A percentile compares a stretch with the other conserved stretches of the same genome.
phyloP scores from a whole-genome alignment of 139 green algal species.

The Coelastrella sp. region DNA sequence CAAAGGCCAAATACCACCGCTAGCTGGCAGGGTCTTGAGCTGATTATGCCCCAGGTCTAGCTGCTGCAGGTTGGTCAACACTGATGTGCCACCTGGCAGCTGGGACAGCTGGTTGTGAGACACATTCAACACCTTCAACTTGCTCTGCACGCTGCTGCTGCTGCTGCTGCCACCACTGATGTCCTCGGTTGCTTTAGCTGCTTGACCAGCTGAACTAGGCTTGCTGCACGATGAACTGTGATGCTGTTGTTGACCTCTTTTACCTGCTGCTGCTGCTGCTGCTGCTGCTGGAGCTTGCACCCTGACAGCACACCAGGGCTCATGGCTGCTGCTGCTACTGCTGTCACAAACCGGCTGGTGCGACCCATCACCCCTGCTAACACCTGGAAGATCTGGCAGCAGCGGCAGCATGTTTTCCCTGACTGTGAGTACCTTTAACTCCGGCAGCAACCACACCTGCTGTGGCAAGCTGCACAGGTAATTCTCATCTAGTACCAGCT shows the following conservation, averaged over 20 bases:
- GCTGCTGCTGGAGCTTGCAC: background rate
- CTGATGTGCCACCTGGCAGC: conserved; percentile 7
- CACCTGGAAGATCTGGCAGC: conserved; percentile 15
- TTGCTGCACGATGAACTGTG: too few relatives aligned
- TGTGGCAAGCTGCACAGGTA: conserved; percentile 23
- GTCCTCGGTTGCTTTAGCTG: too few relatives aligned
- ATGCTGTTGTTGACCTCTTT: too few relatives aligned
- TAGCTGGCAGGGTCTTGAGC: background rate
- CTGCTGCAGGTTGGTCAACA: background rate
- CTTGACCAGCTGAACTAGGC: background rate
- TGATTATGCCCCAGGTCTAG: conserved; percentile 25
- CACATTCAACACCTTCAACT: background rate
- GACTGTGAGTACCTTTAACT: background rate
- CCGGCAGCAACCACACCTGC: conserved; percentile 17
- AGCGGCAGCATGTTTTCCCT: conserved; percentile 35
- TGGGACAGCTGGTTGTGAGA: conserved; percentile 6
- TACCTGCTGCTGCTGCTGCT: conserved; percentile 1
- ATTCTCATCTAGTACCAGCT: conserved; percentile 24
- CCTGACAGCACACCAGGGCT: too few relatives aligned
- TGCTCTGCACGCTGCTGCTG: background rate
- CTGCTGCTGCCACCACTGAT: too few relatives aligned
- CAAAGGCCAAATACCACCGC: background rate
- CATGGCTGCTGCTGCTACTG: background rate
- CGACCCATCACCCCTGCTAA: background rate
- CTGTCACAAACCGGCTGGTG: too few relatives aligned